Evolutionary conservation across 257 asterid genomes (phyloP).

Genomic region (Lithospermum erythrorhizon): DNA sequence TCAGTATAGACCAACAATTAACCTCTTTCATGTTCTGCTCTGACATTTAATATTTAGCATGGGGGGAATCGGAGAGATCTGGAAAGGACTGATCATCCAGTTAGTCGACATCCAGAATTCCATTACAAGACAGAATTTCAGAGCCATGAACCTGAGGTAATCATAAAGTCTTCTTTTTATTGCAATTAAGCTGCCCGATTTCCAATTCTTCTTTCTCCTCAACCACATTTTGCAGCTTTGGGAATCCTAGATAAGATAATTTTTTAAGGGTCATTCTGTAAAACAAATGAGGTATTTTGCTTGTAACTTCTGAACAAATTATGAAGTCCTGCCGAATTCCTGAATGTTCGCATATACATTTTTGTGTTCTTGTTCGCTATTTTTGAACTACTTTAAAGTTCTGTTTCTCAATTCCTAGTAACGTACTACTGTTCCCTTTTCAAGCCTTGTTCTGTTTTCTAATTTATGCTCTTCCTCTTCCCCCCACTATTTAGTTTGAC

Average conservation of each 20-base stretch:
- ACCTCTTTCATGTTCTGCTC: constrained; percentile 9
- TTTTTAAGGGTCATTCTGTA: not conserved
- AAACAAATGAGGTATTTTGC: not conserved
- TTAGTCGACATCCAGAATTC: constrained; percentile 80
- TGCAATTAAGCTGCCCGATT: not conserved
- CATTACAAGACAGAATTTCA: constrained; percentile 97
- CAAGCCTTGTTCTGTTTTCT: not conserved
- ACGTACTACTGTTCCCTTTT: not conserved
- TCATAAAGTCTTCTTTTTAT: not conserved
- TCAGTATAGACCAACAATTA: constrained; percentile 6
- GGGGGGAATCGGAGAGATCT: constrained; percentile 69
- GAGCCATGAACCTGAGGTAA: constrained; percentile 99
- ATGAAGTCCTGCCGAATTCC: not conserved
- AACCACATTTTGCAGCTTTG: not conserved
- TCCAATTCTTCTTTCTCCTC: not conserved
- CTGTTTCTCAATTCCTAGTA: not conserved
- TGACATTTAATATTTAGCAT: constrained; percentile 32
- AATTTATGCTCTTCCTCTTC: constrained; percentile 7
- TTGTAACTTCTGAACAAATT: not conserved
- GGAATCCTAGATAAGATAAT: not conserved
- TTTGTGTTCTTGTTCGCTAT: not conserved
- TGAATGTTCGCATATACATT: not conserved
- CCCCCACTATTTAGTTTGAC: constrained; percentile 64
- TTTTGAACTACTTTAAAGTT: not conserved
- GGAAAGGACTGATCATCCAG: constrained; percentile 65